These are phyloP conservation scores for Fusarium siculi DNA, from an alignment of 2,329 filamentous ascomycete genomes.

Conservation along the genomic window DNA sequence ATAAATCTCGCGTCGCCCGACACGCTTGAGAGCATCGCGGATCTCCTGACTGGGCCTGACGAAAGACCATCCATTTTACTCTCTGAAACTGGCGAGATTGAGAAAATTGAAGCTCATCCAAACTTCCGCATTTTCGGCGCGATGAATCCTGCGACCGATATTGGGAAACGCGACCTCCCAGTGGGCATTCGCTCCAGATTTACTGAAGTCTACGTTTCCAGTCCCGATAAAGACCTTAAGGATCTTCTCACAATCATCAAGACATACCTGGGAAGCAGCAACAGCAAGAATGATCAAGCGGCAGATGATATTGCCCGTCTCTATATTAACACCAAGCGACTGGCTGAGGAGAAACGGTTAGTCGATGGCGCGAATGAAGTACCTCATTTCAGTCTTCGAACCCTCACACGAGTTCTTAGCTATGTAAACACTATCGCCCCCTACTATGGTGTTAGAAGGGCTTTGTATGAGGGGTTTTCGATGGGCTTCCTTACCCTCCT, in stretches of 20 bases:
- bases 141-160: slow-evolving; percentile 98
- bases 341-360: slow-evolving; percentile 83
- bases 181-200: slow-evolving; percentile 90
- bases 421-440: slow-evolving; percentile 89
- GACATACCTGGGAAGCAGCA: slow-evolving; percentile 81
- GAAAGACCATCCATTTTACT: slow-evolving; percentile 84
- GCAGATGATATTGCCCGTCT: slow-evolving; percentile 85
- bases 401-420: slow-evolving; percentile 86
- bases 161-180: slow-evolving; percentile 94
- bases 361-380: slow-evolving; percentile 97
- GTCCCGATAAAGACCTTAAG: slow-evolving; percentile 86
- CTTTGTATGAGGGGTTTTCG: slow-evolving; percentile 93
- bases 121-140: slow-evolving; percentile 97
- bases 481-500: slow-evolving; percentile 98
- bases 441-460: slow-evolving; percentile 84
- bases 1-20: slow-evolving; percentile 97
- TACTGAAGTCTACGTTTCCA: slow-evolving; percentile 93
- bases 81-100: slow-evolving; percentile 92
- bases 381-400: slow-evolving; percentile 96
- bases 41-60: slow-evolving; percentile 80
- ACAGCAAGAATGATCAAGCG: slow-evolving; percentile 76
- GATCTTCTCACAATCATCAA: slow-evolving; percentile 90
- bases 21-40: slow-evolving; percentile 91
- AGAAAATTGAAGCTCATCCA: slow-evolving; percentile 87
- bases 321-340: slow-evolving; percentile 86